These are phyloP conservation scores for Setomelanomma holmii DNA, from an alignment of 2,329 filamentous ascomycete species.

Conservation along the genomic window DNA sequence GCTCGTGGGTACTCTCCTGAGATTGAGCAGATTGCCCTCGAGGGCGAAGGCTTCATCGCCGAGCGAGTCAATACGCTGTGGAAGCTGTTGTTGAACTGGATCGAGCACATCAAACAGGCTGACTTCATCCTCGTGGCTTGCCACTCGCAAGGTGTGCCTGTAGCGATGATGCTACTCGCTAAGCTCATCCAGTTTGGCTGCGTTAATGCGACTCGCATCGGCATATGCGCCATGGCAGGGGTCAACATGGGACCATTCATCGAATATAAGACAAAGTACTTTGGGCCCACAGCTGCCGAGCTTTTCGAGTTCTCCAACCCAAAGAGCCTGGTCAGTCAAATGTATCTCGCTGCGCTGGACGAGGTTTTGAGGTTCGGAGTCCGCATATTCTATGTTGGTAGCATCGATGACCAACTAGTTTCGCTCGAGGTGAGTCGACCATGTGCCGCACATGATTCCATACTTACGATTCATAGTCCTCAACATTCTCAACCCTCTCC, in stretches of 20 bases:
- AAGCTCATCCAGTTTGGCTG: conserved; percentile 92
- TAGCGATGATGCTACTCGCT: conserved; percentile 88
- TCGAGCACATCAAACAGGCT: conserved; percentile 84
- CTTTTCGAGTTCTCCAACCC: conserved; percentile 91
- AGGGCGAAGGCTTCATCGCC: conserved; percentile 90
- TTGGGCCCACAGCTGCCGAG: conserved; percentile 91
- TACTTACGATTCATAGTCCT: conserved; percentile 71
- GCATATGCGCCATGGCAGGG: conserved; percentile 88
- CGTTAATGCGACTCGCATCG: conserved; percentile 73
- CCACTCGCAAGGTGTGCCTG: conserved; percentile 94
- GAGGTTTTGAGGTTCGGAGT: conserved; percentile 79
- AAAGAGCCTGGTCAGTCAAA: conserved; percentile 79
- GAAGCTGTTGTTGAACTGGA: conserved; percentile 94
- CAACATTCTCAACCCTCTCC: conserved; percentile 81
- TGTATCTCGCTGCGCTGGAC: conserved; percentile 78
- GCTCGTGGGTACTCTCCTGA: conserved; percentile 72
- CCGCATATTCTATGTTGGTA: conserved; percentile 86
- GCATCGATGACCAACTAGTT: conserved; percentile 96
- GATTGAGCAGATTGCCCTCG: conserved; percentile 91
- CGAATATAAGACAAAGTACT: conserved; percentile 87
- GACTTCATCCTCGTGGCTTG: conserved; percentile 93
- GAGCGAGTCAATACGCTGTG: conserved; percentile 92
- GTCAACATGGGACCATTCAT: conserved; percentile 93
- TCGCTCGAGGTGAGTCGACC: conserved; percentile 74
- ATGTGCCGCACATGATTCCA: background rate